Evolutionary conservation across 495 filamentous ascomycete species (phyloP).

Genomic region (Podospora comata): DNA sequence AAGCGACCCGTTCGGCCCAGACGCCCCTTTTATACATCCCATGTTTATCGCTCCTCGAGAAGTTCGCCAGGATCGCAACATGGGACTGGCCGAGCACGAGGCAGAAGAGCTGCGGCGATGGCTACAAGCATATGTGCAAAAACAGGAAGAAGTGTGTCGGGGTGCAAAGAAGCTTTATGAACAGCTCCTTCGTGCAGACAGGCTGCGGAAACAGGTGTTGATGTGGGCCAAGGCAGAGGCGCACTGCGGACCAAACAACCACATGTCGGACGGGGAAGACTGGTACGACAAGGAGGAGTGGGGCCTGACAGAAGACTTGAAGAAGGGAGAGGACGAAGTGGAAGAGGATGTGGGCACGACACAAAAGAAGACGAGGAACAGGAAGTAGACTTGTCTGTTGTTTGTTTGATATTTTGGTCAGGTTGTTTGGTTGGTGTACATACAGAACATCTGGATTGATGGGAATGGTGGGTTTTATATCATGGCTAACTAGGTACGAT

Average conservation of each 20-base stretch:
- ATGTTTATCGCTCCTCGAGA: constrained; percentile 74
- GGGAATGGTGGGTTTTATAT: not conserved
- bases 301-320: constrained; percentile 78
- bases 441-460: not conserved
- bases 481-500: not conserved
- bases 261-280: constrained; percentile 88
- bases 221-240: constrained; percentile 86
- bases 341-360: constrained; percentile 72
- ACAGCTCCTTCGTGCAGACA: constrained; percentile 70
- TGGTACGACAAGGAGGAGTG: constrained; percentile 93
- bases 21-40: constrained; percentile 66
- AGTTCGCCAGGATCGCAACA: constrained; percentile 70
- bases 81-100: constrained; percentile 74
- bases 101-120: constrained; percentile 85
- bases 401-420: not conserved
- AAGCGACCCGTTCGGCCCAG: constrained; percentile 30
- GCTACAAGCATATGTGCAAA: constrained; percentile 83
- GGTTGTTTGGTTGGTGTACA: constrained; percentile 3
- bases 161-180: constrained; percentile 72
- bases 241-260: constrained; percentile 66
- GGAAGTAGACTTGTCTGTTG: constrained; percentile 35
- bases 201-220: constrained; percentile 73
- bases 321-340: constrained; percentile 89
- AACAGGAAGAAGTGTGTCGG: constrained; percentile 91
- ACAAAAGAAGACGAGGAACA: constrained; percentile 71